Percentiles rank a stretch among this genome's conserved stretches.
Evolutionary conservation across 2,329 filamentous ascomycete species (phyloP).

Genomic region (Trichoderma pleuroti): DNA sequence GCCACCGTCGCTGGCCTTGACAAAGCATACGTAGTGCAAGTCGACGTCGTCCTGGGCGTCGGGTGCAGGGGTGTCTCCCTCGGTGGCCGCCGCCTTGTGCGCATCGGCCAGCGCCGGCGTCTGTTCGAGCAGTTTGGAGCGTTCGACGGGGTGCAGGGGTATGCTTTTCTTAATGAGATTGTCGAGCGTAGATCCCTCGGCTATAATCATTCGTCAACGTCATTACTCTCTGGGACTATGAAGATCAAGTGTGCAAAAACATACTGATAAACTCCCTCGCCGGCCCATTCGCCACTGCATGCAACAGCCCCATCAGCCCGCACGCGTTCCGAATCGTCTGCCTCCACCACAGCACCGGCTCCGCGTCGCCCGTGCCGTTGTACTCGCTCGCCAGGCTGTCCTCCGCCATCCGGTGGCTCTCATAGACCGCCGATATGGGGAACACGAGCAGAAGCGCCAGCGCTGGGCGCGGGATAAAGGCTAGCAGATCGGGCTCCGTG

Average conservation of each 20-base stretch:
- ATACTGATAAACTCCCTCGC: slow-evolving; percentile 59
- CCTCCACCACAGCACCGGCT: slow-evolving; percentile 88
- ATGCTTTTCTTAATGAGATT: slow-evolving; percentile 67
- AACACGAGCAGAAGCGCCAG: slow-evolving; percentile 90
- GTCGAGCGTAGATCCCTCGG: slow-evolving; percentile 53
- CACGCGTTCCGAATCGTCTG: slow-evolving; percentile 95
- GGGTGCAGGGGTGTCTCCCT: slow-evolving; percentile 77
- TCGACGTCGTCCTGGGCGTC: slow-evolving; percentile 78
- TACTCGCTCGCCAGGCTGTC: slow-evolving; percentile 65
- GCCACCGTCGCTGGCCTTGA: slow-evolving; percentile 65
- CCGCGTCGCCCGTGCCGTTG: slow-evolving; percentile 59
- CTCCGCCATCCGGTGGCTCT: slow-evolving; percentile 70
- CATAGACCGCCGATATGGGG: slow-evolving; percentile 76
- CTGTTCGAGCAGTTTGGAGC: slow-evolving; percentile 73
- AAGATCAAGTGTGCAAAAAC: slow-evolving; percentile 21
- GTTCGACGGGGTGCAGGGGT: slow-evolving; percentile 60
- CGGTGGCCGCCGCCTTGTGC: slow-evolving; percentile 71
- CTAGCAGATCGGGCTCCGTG: slow-evolving; percentile 77
- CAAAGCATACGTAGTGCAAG: slow-evolving; percentile 93
- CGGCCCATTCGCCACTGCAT: slow-evolving; percentile 75
- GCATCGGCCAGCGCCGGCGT: slow-evolving; percentile 72
- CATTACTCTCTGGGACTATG: background rate
- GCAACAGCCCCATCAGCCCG: slow-evolving; percentile 82
- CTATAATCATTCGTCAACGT: background rate
- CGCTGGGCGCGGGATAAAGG: slow-evolving; percentile 83